Evolutionary conservation across 2,329 filamentous ascomycete species (phyloP).

Genomic region (Conoideocrella luteorostrata): DNA sequence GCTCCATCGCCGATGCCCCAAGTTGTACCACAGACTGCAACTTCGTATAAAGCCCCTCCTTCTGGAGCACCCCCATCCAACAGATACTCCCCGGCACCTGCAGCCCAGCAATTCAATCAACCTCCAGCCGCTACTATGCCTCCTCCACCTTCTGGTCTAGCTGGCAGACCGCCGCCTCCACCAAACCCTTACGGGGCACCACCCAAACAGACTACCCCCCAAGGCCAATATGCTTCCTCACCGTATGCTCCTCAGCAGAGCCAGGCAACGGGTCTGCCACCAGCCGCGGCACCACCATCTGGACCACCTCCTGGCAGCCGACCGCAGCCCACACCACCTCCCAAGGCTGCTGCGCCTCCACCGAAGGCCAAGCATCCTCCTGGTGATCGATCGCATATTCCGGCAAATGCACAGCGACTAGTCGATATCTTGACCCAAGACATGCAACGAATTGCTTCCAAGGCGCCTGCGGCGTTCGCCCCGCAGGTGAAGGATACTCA

Average conservation of each 20-base stretch:
- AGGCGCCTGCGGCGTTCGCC: constrained; percentile 80
- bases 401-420: constrained; percentile 65
- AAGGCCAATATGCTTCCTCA: constrained; percentile 27
- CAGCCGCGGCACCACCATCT: constrained; percentile 32
- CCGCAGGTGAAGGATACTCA: constrained; percentile 89
- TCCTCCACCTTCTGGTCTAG: constrained; percentile 30
- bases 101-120: constrained; percentile 45
- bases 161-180: constrained; percentile 38
- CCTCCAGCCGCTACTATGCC: constrained; percentile 31
- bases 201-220: constrained; percentile 37
- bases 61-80: constrained; percentile 61
- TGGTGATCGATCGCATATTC: constrained; percentile 87
- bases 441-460: constrained; percentile 80
- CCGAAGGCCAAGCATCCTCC: constrained; percentile 65
- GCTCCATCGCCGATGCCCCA: constrained; percentile 51
- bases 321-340: constrained; percentile 35
- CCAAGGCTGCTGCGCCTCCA: constrained; percentile 40
- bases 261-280: constrained; percentile 28
- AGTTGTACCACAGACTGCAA: constrained; percentile 66
- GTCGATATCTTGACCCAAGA: constrained; percentile 77
- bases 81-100: constrained; percentile 66
- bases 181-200: constrained; percentile 37
- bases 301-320: constrained; percentile 26
- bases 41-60: constrained; percentile 80
- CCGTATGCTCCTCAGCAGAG: constrained; percentile 35